These are phyloP conservation scores for Capsicum rhomboideum DNA, from an alignment of 257 asterid genomes.

Conservation along the genomic window DNA sequence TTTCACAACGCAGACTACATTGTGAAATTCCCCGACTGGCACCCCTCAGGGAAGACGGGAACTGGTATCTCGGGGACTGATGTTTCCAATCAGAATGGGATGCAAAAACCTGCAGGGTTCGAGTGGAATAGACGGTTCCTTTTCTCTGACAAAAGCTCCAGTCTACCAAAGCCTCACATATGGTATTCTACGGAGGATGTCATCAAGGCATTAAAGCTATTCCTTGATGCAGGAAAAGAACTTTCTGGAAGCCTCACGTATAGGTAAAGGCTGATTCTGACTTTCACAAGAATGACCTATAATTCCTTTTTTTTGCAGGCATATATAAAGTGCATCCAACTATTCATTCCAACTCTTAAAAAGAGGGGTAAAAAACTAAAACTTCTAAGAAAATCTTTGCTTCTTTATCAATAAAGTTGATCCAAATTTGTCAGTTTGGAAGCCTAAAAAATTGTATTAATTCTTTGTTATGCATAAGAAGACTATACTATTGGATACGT, in stretches of 20 bases:
- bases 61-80: constrained; percentile 17
- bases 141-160: constrained; percentile 43
- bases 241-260: constrained; percentile 74
- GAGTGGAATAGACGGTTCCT: constrained; percentile 47
- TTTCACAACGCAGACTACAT: constrained; percentile 87
- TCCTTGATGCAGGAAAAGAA: constrained; percentile 77
- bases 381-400: background rate
- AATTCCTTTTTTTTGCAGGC: background rate
- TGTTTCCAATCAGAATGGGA: constrained; percentile 8
- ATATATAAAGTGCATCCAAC: background rate
- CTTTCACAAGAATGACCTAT: background rate
- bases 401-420: background rate
- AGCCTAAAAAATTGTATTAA: background rate
- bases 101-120: constrained; percentile 25
- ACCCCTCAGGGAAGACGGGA: constrained; percentile 38
- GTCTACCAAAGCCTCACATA: constrained; percentile 66
- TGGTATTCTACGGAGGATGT: constrained; percentile 71
- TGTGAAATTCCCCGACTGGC: constrained; percentile 87
- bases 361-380: background rate
- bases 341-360: background rate
- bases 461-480: background rate
- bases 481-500: background rate
- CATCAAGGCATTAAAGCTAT: constrained; percentile 59
- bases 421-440: background rate
- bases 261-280: constrained; percentile 37